Evolutionary conservation across 371 early-diverging fungal genomes (phyloP).

Genomic region (Amoeboaphelidium occidentale): DNA sequence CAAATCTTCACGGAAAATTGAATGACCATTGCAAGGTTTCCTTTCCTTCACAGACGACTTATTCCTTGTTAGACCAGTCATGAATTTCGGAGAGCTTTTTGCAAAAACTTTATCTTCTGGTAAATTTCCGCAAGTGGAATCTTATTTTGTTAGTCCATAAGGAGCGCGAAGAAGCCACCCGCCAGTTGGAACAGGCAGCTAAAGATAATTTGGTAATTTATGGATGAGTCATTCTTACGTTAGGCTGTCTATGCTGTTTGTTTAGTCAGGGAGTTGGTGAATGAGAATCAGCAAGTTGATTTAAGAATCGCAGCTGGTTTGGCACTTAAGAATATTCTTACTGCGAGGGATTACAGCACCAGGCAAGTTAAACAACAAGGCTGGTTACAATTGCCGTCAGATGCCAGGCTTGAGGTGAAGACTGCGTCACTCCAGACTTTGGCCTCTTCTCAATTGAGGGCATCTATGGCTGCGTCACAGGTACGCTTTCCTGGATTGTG

Average conservation of each 20-base stretch:
- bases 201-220: constrained; percentile 50
- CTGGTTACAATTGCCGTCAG: constrained; percentile 3
- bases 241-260: constrained; percentile 48
- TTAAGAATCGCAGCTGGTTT: constrained; percentile 63
- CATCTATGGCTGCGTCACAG: constrained; percentile 49
- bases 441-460: constrained; percentile 27
- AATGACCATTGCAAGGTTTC: too few relatives aligned
- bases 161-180: constrained; percentile 44
- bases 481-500: constrained; percentile 4
- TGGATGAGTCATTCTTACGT: too few relatives aligned
- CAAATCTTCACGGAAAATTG: too few relatives aligned
- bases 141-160: constrained; percentile 1
- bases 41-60: too few relatives aligned
- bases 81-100: constrained; percentile 31
- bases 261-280: constrained; percentile 55
- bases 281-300: constrained; percentile 25
- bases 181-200: constrained; percentile 38
- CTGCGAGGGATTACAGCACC: constrained; percentile 24
- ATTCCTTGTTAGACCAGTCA: too few relatives aligned
- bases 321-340: constrained; percentile 66
- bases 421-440: constrained; percentile 34
- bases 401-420: constrained; percentile 3
- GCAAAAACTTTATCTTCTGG: constrained; percentile 42
- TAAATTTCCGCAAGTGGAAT: constrained; percentile 9
- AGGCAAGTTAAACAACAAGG: constrained; percentile 1